These are phyloP conservation scores for Neopestalotiopsis rosae DNA, from an alignment of 2,329 filamentous ascomycete species.

Conservation along the genomic window DNA sequence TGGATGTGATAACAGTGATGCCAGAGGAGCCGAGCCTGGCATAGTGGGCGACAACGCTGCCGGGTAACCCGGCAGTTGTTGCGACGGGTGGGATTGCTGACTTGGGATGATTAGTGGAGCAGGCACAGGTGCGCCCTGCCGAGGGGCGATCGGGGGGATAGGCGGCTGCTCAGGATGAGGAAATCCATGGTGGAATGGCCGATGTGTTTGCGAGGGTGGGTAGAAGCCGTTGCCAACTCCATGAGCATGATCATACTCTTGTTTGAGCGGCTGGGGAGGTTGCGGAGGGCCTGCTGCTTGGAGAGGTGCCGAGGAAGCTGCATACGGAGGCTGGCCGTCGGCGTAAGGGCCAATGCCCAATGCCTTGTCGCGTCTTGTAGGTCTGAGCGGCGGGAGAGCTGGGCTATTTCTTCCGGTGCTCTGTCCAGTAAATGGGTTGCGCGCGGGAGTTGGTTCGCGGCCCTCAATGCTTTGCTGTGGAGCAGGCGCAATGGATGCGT, in stretches of 20 bases:
- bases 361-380: constrained; percentile 33
- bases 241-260: constrained; percentile 35
- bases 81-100: constrained; percentile 26
- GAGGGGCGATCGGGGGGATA: constrained; percentile 31
- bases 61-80: constrained; percentile 26
- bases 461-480: constrained; percentile 29
- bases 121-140: constrained; percentile 26
- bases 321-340: constrained; percentile 26
- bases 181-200: constrained; percentile 42
- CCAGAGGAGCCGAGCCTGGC: constrained; percentile 29
- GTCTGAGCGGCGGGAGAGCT: constrained; percentile 42
- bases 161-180: constrained; percentile 35
- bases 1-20: constrained; percentile 29
- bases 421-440: constrained; percentile 40
- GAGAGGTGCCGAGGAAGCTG: constrained; percentile 18
- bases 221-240: constrained; percentile 42
- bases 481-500: constrained; percentile 35
- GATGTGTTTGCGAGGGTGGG: constrained; percentile 36
- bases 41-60: constrained; percentile 32
- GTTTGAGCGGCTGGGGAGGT: constrained; percentile 20
- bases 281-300: constrained; percentile 20
- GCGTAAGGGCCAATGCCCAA: constrained; percentile 22
- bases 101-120: constrained; percentile 26
- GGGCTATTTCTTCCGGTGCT: constrained; percentile 36
- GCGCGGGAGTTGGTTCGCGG: constrained; percentile 22